Evolutionary conservation across 305 asterid genomes (phyloP), one percentile per base, ranked within the genome.

Genomic region (Rubia tinctorum): DNA sequence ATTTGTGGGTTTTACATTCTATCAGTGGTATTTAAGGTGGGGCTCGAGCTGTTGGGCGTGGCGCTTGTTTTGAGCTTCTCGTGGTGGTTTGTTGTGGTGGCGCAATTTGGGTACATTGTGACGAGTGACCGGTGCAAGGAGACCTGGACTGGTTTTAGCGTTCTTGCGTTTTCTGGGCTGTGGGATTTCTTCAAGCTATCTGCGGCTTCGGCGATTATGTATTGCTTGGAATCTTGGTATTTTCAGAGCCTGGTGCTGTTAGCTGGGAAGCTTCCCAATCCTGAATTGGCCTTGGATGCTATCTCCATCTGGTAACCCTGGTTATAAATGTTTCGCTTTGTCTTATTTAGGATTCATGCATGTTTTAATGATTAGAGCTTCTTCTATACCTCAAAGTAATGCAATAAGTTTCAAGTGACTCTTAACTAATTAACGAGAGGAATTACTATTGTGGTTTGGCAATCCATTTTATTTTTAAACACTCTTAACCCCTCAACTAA

Each of bases 161-260:
- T 61, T 11, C 64, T 69, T 66, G 79, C 82, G 1, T 78, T 78
- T 55, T 40, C 75, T 20, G 78, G 76, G 1, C 73, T 78, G 8
- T 62, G 76, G 59, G 79, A 23, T 23, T 78, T 78, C 63, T 74
- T 78, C 22, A 69, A 78, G 14, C 44, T 78, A 2, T 78, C 82
- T 0, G 76, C 79, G 7, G 75, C 82, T 9, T 78, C 82, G 0
- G 82, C 82, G 5, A 51, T 78, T 15, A 78, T 78, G 79, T 65
- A 63, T 20, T 78, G 79, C 55, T 74, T 78, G 76, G 79, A 78
- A 27, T 53, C 70, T 43, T 78, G 79, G 82, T 74, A 78, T 39
- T 64, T 71, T 64, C 78, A 74, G 71, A 74, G 72, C 8, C 18
- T 78, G 17, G 75, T 78, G 4, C 37, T 78, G 63, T 49, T 78